A percentile compares a stretch with the other conserved stretches of the same genome.
Evolutionary conservation across 2,329 filamentous ascomycete genomes (phyloP).

Genomic region (Moelleriella libera): DNA sequence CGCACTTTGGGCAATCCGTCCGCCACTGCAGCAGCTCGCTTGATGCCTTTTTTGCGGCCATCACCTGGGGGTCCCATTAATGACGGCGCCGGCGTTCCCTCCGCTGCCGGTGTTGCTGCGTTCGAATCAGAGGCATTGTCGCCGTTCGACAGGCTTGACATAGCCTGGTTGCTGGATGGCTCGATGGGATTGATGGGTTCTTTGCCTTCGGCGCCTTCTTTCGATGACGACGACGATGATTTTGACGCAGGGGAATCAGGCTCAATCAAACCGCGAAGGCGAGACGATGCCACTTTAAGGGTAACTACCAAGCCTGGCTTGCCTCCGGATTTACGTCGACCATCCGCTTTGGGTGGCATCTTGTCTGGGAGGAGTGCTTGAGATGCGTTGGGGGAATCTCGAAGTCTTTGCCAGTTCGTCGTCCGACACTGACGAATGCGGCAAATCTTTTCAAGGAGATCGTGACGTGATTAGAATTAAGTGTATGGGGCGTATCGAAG

Average conservation of each 20-base stretch:
- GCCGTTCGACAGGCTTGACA: conserved; percentile 28
- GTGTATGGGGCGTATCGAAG: background rate
- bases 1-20: conserved; percentile 56
- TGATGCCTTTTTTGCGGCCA: conserved; percentile 57
- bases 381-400: no score
- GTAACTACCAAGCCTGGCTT: conserved; percentile 30
- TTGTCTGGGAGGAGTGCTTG: conserved; percentile 1
- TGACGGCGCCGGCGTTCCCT: conserved; percentile 39
- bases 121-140: conserved; percentile 47
- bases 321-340: conserved; percentile 22
- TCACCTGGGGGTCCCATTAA: conserved; percentile 47
- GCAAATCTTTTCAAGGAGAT: background rate
- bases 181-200: conserved; percentile 30
- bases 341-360: conserved; percentile 21
- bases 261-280: conserved; percentile 35
- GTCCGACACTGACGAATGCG: background rate
- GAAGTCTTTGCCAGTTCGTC: background rate
- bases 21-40: conserved; percentile 48
- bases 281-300: conserved; percentile 34
- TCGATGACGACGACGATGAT: conserved; percentile 20
- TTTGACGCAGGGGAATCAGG: conserved; percentile 27
- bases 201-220: conserved; percentile 16
- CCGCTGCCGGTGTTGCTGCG: conserved; percentile 41
- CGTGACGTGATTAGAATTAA: background rate
- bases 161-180: conserved; percentile 23